phyloP scores from a whole-genome alignment of 2,329 filamentous ascomycete genomes.

The Mycogone perniciosa region DNA sequence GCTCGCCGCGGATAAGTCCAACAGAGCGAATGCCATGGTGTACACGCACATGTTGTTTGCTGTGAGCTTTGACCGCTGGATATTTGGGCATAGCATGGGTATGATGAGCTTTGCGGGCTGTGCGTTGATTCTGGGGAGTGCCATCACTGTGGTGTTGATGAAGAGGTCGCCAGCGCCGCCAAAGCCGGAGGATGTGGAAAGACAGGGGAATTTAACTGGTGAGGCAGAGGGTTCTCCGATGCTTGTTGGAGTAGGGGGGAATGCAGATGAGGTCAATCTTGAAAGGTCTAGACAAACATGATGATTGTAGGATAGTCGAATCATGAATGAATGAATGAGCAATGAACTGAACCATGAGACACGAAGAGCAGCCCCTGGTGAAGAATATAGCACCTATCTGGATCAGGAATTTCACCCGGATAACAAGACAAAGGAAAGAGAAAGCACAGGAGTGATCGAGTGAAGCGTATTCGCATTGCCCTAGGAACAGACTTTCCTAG shows the following conservation, averaged over 20 bases:
- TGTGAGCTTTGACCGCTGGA: conserved; percentile 43
- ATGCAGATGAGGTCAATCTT: conserved; percentile 16
- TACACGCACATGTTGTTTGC: conserved; percentile 55
- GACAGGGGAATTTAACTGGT: conserved; percentile 22
- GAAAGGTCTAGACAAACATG: neutral
- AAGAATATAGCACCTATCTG: too few relatives aligned
- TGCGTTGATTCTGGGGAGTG: conserved; percentile 47
- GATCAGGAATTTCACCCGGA: too few relatives aligned
- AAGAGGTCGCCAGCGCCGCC: conserved; percentile 30
- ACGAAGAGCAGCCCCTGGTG: too few relatives aligned
- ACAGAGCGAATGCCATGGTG: conserved; percentile 51
- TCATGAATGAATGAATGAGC: too few relatives aligned
- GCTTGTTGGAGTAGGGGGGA: conserved; percentile 28
- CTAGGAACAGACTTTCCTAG: too few relatives aligned
- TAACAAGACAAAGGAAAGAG: too few relatives aligned
- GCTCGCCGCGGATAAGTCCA: conserved; percentile 62
- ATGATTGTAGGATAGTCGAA: too few relatives aligned
- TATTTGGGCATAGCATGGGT: conserved; percentile 48
- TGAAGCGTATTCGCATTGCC: too few relatives aligned
- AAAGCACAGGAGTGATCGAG: too few relatives aligned
- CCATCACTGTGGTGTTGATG: conserved; percentile 43
- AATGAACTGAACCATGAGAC: too few relatives aligned
- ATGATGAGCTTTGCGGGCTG: conserved; percentile 44
- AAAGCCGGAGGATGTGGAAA: conserved; percentile 30
- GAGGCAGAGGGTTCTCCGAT: conserved; percentile 36